Conservation (phyloP, 2,329 filamentous ascomycete genomes). For the Plenodomus tracheiphilus region DNA sequence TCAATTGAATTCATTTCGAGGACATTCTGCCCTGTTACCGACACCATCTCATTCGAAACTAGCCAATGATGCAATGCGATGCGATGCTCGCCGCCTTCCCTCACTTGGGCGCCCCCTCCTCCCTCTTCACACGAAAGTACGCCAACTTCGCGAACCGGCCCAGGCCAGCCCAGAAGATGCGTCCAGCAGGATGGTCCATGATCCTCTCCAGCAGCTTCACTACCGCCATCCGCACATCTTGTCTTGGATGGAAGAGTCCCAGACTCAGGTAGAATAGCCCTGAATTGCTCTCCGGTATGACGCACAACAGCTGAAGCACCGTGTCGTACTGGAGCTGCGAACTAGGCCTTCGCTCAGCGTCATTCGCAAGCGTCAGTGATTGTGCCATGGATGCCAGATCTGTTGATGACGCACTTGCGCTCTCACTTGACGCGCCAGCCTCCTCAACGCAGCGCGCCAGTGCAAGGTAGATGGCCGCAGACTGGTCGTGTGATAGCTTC, state of each 20-base stretch:
- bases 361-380: slow-evolving; percentile 29
- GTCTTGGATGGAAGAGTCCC: slow-evolving; percentile 87
- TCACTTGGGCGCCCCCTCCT: slow-evolving; percentile 38
- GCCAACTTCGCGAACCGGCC: slow-evolving; percentile 88
- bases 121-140: slow-evolving; percentile 76
- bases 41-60: no score
- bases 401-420: slow-evolving; percentile 19
- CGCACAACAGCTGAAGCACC: slow-evolving; percentile 67
- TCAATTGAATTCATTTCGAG: no score
- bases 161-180: slow-evolving; percentile 88
- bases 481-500: slow-evolving; percentile 74
- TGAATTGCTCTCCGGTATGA: slow-evolving; percentile 82
- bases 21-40: no score
- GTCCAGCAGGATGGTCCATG: slow-evolving; percentile 82
- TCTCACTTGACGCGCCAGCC: slow-evolving; percentile 25
- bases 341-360: slow-evolving; percentile 25
- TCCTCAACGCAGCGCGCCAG: slow-evolving; percentile 71
- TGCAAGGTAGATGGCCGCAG: slow-evolving; percentile 82
- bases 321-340: slow-evolving; percentile 44
- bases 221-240: slow-evolving; percentile 75
- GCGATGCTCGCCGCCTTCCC: no score
- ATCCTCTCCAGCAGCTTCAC: slow-evolving; percentile 82
- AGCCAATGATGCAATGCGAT: no score
- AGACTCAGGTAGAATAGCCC: slow-evolving; percentile 90
- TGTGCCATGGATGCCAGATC: slow-evolving; percentile 24